A percentile compares a stretch with the other conserved stretches of the same genome.
These are phyloP conservation scores for Paraphoma chrysanthemicola DNA, from an alignment of 2,329 filamentous ascomycete genomes.

Conservation along the genomic window DNA sequence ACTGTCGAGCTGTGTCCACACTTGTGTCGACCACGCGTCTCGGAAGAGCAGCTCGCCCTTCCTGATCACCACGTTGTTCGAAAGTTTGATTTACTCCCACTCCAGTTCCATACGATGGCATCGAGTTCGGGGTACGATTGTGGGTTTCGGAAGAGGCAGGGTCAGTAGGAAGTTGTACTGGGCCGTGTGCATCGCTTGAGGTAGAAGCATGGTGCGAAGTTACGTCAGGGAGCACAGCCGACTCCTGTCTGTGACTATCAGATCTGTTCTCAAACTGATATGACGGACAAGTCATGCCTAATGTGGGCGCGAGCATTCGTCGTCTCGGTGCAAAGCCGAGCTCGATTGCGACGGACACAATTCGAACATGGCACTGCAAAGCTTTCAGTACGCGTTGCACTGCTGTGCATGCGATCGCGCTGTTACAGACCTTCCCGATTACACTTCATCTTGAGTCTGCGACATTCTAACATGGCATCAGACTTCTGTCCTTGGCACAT, in stretches of 20 bases:
- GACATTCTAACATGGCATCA: constrained; percentile 2
- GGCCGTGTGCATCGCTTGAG: too few relatives aligned
- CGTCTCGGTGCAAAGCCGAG: background rate
- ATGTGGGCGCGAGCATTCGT: background rate
- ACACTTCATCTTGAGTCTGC: constrained; percentile 7
- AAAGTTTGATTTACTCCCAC: too few relatives aligned
- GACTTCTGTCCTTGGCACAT: background rate
- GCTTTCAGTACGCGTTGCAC: background rate
- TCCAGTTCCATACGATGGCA: too few relatives aligned
- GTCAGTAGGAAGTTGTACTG: too few relatives aligned
- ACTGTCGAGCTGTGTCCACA: too few relatives aligned
- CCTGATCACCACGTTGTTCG: too few relatives aligned
- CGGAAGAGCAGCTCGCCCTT: too few relatives aligned
- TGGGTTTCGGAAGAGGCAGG: too few relatives aligned
- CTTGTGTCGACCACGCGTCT: too few relatives aligned
- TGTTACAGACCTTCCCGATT: background rate
- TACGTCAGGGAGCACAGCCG: too few relatives aligned
- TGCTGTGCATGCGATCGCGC: background rate
- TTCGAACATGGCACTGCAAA: constrained; percentile 7
- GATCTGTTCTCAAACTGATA: background rate
- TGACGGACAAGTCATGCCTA: background rate
- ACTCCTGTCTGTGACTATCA: background rate
- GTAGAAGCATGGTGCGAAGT: too few relatives aligned
- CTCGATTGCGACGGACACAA: constrained; percentile 2
- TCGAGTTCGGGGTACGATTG: too few relatives aligned